A percentile compares a stretch with the other conserved stretches of the same genome.
These are phyloP conservation scores for Paramecium primaurelia DNA, from an alignment of 73 alveolate species.

Conservation along the genomic window DNA sequence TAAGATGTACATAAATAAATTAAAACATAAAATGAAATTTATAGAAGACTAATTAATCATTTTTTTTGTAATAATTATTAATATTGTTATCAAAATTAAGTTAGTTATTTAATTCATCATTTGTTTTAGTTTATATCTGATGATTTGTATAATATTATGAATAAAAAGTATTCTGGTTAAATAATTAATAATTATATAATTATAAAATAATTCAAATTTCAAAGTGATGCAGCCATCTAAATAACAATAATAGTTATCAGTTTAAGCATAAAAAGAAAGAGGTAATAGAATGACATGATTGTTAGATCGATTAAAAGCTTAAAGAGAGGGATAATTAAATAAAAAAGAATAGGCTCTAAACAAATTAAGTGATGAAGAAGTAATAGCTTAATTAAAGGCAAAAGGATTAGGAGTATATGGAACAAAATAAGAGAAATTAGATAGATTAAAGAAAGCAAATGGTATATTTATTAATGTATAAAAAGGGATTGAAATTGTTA, in stretches of 20 bases:
- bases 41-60: no score
- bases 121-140: no score
- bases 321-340: constrained; percentile 53
- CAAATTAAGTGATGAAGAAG: constrained; percentile 64
- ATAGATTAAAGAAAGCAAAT: constrained; percentile 76
- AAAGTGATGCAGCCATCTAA: not conserved
- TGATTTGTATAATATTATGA: no score
- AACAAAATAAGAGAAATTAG: constrained; percentile 79
- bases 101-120: no score
- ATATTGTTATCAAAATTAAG: no score
- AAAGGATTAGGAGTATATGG: constrained; percentile 85
- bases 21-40: no score
- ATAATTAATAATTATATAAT: not conserved
- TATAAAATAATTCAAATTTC: not conserved
- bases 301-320: constrained; percentile 63
- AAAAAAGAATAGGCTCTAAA: constrained; percentile 69
- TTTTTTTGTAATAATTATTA: no score
- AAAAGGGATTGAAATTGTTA: constrained; percentile 3
- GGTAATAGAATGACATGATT: not conserved
- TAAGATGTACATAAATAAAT: no score
- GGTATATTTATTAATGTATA: constrained; percentile 60
- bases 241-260: constrained; percentile 2
- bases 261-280: constrained; percentile 34
- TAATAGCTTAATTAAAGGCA: constrained; percentile 69
- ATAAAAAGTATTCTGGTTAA: no score